These are phyloP conservation scores for Rubus parviflorus DNA, from an alignment of 306 rosid species.

Conservation along the genomic window DNA sequence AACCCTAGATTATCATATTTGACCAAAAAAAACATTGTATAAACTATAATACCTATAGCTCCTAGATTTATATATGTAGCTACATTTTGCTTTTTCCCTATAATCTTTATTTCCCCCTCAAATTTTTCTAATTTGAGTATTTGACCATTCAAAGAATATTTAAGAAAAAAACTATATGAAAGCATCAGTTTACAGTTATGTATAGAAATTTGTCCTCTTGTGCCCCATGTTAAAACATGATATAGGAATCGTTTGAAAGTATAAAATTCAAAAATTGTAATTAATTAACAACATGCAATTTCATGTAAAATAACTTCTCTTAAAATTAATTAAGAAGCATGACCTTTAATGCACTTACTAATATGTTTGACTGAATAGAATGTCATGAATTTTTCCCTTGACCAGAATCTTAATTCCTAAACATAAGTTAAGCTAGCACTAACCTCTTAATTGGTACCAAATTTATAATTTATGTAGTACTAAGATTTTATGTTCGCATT, in stretches of 20 bases:
- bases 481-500: slow-evolving; percentile 40
- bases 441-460: slow-evolving; percentile 36
- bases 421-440: slow-evolving; percentile 11
- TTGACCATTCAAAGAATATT: slow-evolving; percentile 2
- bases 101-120: neutral
- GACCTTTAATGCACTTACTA: neutral
- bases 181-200: neutral
- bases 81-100: neutral
- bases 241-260: neutral
- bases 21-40: neutral
- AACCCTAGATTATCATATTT: too few relatives aligned
- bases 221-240: neutral
- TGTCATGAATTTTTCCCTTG: slow-evolving; percentile 9
- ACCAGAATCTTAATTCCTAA: neutral
- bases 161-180: neutral
- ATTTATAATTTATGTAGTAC: slow-evolving; percentile 33
- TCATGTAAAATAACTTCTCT: neutral
- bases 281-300: slow-evolving; percentile 6
- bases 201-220: neutral
- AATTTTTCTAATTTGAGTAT: neutral
- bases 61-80: neutral
- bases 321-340: neutral
- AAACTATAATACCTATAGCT: neutral
- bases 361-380: slow-evolving; percentile 16
- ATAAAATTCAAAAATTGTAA: neutral